Evolutionary conservation across 768 basidiomycete species (phyloP).

Genomic region (Podaxis pistillaris): DNA sequence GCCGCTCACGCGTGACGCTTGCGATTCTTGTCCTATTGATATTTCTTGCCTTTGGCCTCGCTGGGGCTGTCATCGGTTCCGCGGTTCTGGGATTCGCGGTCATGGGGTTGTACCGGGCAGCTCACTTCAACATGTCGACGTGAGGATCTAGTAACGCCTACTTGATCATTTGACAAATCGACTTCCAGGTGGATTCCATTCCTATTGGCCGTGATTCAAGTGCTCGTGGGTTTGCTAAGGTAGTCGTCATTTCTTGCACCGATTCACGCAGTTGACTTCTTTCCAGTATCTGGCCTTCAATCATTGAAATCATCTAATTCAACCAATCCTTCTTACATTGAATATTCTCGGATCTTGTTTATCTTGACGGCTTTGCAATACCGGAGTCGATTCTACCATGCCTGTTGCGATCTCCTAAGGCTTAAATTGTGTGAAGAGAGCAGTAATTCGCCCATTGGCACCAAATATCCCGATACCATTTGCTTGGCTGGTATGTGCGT

Average conservation of each 20-base stretch:
- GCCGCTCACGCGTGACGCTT: slow-evolving; percentile 45
- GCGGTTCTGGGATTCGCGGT: slow-evolving; percentile 44
- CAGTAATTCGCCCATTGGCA: too few species aligned
- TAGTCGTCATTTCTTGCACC: slow-evolving; percentile 8
- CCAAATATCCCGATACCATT: too few species aligned
- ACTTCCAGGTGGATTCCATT: slow-evolving; percentile 44
- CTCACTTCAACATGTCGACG: slow-evolving; percentile 50
- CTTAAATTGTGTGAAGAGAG: too few species aligned
- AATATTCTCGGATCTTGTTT: not conserved
- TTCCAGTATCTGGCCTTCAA: slow-evolving; percentile 42
- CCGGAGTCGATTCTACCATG: too few species aligned
- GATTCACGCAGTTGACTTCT: not conserved
- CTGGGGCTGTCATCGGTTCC: slow-evolving; percentile 45
- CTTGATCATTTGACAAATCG: slow-evolving; percentile 1
- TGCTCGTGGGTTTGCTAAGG: slow-evolving; percentile 42
- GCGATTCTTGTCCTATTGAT: slow-evolving; percentile 43
- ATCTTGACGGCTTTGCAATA: not conserved
- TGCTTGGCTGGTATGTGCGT: too few species aligned
- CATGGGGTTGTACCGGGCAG: slow-evolving; percentile 44
- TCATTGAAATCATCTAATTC: slow-evolving; percentile 42
- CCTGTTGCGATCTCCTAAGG: too few species aligned
- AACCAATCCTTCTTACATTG: not conserved
- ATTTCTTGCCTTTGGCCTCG: slow-evolving; percentile 40
- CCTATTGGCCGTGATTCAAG: slow-evolving; percentile 41
- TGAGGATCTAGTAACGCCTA: slow-evolving; percentile 23